Conservation (phyloP, 805 yeast genomes). For the Candida lessepsii region DNA sequence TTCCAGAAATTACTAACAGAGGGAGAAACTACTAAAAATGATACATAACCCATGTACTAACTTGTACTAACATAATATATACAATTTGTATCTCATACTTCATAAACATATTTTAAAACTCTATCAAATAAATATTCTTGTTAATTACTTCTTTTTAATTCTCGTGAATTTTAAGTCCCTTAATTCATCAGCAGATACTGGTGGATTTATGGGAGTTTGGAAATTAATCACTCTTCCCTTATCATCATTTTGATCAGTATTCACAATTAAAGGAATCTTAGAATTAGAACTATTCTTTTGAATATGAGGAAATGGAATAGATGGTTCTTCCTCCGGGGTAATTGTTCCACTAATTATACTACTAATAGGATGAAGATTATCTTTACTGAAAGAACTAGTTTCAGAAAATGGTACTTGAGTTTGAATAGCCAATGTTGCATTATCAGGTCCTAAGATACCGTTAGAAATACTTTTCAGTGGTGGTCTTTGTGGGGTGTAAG, state of each 20-base stretch:
- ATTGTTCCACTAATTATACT: conserved; percentile 10
- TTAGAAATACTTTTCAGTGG: conserved; percentile 16
- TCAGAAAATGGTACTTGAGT: conserved; percentile 4
- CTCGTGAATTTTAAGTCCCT: conserved; percentile 8
- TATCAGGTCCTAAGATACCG: conserved; percentile 10
- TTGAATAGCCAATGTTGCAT: conserved; percentile 9
- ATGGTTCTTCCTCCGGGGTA: conserved; percentile 14
- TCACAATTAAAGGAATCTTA: conserved; percentile 17
- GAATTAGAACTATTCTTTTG: conserved; percentile 1
- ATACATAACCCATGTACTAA: conserved; percentile 1
- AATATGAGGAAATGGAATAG: conserved; percentile 10
- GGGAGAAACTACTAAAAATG: not conserved
- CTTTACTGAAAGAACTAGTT: not conserved
- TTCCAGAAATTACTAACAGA: conserved; percentile 11
- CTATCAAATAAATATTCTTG: not conserved
- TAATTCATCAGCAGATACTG: not conserved
- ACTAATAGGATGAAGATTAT: not conserved
- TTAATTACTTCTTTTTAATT: not conserved
- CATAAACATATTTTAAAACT: too few relatives aligned
- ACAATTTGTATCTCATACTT: too few relatives aligned
- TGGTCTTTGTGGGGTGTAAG: not conserved
- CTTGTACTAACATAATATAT: conserved; percentile 1
- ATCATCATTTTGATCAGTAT: conserved; percentile 11
- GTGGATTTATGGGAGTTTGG: conserved; percentile 14
- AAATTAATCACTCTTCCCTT: conserved; percentile 14